Evolutionary conservation across 169 alveolate species (phyloP), one percentile per base, ranked within the genome.

Genomic region (Plasmodium inui): DNA sequence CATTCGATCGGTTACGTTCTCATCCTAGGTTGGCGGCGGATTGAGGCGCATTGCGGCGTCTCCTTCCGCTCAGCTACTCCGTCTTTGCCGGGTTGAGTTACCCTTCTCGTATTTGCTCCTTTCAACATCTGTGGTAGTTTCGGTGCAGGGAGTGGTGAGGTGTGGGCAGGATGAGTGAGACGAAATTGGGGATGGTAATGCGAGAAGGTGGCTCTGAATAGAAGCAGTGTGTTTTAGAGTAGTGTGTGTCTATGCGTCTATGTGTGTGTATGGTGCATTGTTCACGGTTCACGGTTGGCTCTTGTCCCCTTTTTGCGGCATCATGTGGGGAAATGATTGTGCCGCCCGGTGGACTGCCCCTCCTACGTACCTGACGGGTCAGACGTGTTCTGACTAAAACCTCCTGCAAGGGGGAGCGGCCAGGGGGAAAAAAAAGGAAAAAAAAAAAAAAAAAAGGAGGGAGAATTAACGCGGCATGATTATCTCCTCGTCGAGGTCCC

Each of bases 71-170:
- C 12, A 19, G 26, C n/a, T n/a, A 8, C 19, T 26, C 1, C 19
- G 3, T 26, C 14, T n/a, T 61, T 61, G 34, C 34, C 32, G 12
- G 12, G 39, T 34, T 26, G 30, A 2, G 74, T 73, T 85, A 85
- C 93, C 93, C 61, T 73, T 85, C 17, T 85, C 85, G 61, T 73
- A 85, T 85, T 85, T 85, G 41, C 93, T 74, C 30, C 55, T 85
- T 32, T 85, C 93, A 7, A 85, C 93, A 50, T 85, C 93, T 85
- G 71, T 34, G 34, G 57, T 32, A 17, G 44, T n/a, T 53, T n/a
- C 5, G 39, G n/a, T 30, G 57, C 28, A 19, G 5, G 41, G 70
- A 32, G 7, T 17, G 44, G 22, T 17, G 8, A 44, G 37, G 44
- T 55, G 53, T 44, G 53, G 57, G 57, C 5, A 2, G 57, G 57